A percentile compares a stretch with the other conserved stretches of the same genome.
Evolutionary conservation across 2,329 filamentous ascomycete genomes (phyloP).

Genomic region (Cercospora sp.): DNA sequence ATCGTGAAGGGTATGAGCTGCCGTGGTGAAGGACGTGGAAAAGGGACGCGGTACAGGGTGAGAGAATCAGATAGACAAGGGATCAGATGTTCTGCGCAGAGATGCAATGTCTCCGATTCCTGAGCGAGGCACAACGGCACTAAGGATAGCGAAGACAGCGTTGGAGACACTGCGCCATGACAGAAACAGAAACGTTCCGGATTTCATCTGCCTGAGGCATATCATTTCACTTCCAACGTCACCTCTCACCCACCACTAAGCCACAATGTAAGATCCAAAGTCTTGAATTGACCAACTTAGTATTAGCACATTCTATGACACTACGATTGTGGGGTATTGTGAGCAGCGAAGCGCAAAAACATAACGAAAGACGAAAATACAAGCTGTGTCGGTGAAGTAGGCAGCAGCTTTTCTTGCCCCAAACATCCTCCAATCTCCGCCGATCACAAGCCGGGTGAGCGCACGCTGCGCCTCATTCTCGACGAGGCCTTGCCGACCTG

Average conservation of each 20-base stretch:
- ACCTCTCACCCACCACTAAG: not conserved
- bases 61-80: not conserved
- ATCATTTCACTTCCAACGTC: not conserved
- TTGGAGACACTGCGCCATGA: not conserved
- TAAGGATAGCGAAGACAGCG: not conserved
- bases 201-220: not conserved
- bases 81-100: not conserved
- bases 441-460: not conserved
- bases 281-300: not conserved
- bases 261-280: not conserved
- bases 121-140: not conserved
- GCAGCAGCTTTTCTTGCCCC: not conserved
- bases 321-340: constrained; percentile 6
- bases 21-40: constrained; percentile 42
- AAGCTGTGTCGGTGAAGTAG: not conserved
- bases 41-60: not conserved
- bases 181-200: not conserved
- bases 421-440: not conserved
- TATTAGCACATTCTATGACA: constrained; percentile 1
- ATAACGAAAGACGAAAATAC: not conserved
- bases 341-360: not conserved
- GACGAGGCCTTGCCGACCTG: not conserved
- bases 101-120: not conserved
- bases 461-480: not conserved
- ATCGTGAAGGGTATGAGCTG: constrained; percentile 47